Base-by-base conservation (phyloP, 2,329 filamentous ascomycete species). In the Paracorniculantispora psalliotae region DNA sequence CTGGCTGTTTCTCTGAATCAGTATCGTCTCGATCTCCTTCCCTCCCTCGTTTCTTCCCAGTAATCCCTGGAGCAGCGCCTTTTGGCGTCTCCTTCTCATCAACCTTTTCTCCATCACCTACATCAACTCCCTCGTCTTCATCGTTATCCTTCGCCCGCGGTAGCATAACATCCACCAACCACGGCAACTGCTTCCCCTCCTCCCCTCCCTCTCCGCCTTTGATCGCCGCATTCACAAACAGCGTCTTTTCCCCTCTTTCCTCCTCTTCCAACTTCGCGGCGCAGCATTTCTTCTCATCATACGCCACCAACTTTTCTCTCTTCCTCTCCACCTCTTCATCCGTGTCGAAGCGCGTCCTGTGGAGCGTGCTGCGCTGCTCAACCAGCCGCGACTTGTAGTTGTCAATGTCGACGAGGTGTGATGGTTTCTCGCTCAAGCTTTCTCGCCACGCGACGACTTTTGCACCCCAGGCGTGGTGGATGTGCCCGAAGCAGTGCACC, bases 171-270 rank as follows among this genome's bases (percentile, higher is more conserved):
- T 57, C 33, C 12, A 57, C 54, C 12, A 57, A 9, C 54, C 54
- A 57, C 0, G 80, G 81, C 23, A 70, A 15, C n/a, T 77, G 28
- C 84, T 88, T 63, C 75, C 88, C 41, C 82, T 87, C 64, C 78
- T 83, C 59, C 75, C 13, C 4, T 12, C 88, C 64, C 79, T 80
- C n/a, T n/a, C n/a, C 23, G 2, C 62, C 72, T 63, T 78, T 65
- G 23, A 84, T 76, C 0, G 82, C 73, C 1, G 81, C 81, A 66
- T 85, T 85, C 9, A 84, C 74, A 63, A 84, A 82, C 4, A 84
- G 66, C 0, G 81, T 84, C 59, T 83, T 73, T 33, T 12, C 12
- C 30, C 70, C 68, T 5, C 6, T 1, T 5, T 49, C 46, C 5
- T 10, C 25, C 7, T 39, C n/a, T 2, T 6, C 1, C 0, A n/a